Conservation (phyloP, 257 asterid genomes). For the Echium plantagineum region DNA sequence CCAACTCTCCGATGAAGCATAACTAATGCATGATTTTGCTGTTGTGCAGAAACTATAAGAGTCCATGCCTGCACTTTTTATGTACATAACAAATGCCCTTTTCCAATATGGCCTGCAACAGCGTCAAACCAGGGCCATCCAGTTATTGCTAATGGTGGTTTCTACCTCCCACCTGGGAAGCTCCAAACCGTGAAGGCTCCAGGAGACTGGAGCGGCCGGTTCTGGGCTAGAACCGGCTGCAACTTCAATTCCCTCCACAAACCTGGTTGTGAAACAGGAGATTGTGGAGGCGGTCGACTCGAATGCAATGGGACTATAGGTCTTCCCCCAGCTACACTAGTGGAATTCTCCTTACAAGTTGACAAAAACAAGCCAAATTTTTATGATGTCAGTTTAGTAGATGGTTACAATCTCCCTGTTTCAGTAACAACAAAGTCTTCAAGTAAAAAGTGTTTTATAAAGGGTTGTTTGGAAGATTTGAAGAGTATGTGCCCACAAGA, state of each 20-base stretch:
- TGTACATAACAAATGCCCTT: conserved; percentile 65
- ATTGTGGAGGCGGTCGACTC: conserved; percentile 45
- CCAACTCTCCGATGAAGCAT: no score
- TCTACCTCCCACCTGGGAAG: conserved; percentile 45
- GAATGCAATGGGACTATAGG: conserved; percentile 68
- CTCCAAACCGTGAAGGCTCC: conserved; percentile 27
- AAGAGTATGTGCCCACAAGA: conserved; percentile 46
- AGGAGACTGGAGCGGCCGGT: conserved; percentile 68
- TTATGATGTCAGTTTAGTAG: conserved; percentile 76
- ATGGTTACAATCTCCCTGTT: conserved; percentile 78
- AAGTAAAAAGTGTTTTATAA: conserved; percentile 29
- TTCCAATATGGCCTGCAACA: conserved; percentile 84
- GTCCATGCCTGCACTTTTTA: conserved; percentile 42
- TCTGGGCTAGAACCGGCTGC: conserved; percentile 93
- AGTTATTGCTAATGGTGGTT: conserved; percentile 62
- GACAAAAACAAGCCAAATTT: conserved; percentile 45
- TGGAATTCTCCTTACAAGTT: conserved; percentile 41
- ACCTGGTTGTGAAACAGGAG: conserved; percentile 67
- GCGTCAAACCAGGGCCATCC: conserved; percentile 71
- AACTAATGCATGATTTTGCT: not conserved
- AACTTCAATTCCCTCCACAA: conserved; percentile 23
- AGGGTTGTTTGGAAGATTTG: conserved; percentile 44
- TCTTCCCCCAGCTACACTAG: conserved; percentile 71
- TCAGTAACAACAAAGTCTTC: conserved; percentile 26
- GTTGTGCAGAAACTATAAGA: conserved; percentile 20